phyloP scores from a whole-genome alignment of 2,329 filamentous ascomycete species.

The Stachybotrys echinatus region DNA sequence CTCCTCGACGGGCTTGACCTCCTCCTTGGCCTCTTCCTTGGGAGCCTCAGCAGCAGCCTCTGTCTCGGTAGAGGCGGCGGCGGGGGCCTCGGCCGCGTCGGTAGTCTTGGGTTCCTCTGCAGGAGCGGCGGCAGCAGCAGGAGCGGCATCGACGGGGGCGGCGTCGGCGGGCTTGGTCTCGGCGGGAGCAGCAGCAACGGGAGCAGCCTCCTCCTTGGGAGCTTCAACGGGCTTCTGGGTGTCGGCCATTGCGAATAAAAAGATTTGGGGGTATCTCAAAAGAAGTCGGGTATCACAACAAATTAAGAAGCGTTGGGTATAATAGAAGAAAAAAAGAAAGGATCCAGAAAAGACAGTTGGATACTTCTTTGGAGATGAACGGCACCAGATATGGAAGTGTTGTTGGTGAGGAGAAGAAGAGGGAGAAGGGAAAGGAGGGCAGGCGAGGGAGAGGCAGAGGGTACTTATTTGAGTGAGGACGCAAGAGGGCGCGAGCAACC shows the following conservation, averaged over 20 bases:
- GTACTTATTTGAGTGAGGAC: constrained; percentile 35
- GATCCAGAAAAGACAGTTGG: constrained; percentile 26
- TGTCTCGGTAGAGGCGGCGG: constrained; percentile 32
- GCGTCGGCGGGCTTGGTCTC: constrained; percentile 34
- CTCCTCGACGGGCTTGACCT: constrained; percentile 69
- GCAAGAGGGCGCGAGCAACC: background rate
- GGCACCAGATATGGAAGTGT: constrained; percentile 20
- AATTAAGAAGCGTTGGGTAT: constrained; percentile 33
- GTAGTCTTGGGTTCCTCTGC: constrained; percentile 37
- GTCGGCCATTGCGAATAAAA: constrained; percentile 63
- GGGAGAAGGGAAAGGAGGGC: constrained; percentile 21
- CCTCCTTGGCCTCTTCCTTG: constrained; percentile 39
- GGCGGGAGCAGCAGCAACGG: constrained; percentile 21
- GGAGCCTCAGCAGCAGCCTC: constrained; percentile 37
- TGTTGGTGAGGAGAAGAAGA: constrained; percentile 24
- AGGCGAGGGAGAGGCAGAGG: constrained; percentile 26
- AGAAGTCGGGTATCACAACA: constrained; percentile 46
- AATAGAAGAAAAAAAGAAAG: constrained; percentile 28
- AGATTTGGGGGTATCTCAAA: constrained; percentile 35
- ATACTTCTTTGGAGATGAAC: constrained; percentile 17
- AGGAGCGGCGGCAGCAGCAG: constrained; percentile 30
- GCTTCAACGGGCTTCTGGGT: constrained; percentile 64
- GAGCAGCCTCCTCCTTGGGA: constrained; percentile 38
- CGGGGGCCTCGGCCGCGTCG: constrained; percentile 19
- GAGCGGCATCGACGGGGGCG: constrained; percentile 24